Base-by-base conservation (phyloP, 2,329 filamentous ascomycete species). In the Hymenotorrendiella dingleyae region DNA sequence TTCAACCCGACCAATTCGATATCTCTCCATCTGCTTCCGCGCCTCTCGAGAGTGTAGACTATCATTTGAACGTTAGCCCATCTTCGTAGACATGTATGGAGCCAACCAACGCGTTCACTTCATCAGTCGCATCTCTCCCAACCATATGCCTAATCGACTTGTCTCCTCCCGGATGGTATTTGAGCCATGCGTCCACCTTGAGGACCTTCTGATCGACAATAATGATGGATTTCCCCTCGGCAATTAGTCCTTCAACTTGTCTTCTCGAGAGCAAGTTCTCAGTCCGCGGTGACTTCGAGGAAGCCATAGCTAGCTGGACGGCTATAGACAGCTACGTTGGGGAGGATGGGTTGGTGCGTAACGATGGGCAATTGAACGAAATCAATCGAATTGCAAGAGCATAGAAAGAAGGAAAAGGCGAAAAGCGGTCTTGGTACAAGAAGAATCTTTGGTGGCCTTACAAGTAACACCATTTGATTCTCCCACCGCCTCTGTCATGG, bases 141-240 rank as follows among this genome's bases (percentile, higher is more conserved):
- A 97, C 78, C 88, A 96, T 93, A 62, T 98, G 93, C 62, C 80
- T 71, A 52, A 98, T 94, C 42, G 91, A 78, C 66, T 89, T 93
- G 57, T 91, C 82, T 54, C 93, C 93, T 44, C 93, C 93, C 10
- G 93, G 93, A 59, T 97, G 93, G 59, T 86, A 96, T 40, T 79
- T 79, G 40, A 94, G 69, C 87, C 89, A 98, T 28, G 83, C 74
- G 64, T 97, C 91, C 23, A 88, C 81, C 67, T 89, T 95, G 54
- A 97, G 66, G 8, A 96, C 89, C 56, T 80, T 78, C 46, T 80
- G 74, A 54, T 95, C 80, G 46, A 93, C 72, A 40, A 98, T 88
- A 48, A 96, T 75, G 43, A 98, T 76, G 50, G 79, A 78, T 45
- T 78, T 77, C 4, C 89, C 91, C 44, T 86, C 79, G 6, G 90